Conservation (phyloP, 2,329 filamentous ascomycete species). For the Dactylellina parvicollis region DNA sequence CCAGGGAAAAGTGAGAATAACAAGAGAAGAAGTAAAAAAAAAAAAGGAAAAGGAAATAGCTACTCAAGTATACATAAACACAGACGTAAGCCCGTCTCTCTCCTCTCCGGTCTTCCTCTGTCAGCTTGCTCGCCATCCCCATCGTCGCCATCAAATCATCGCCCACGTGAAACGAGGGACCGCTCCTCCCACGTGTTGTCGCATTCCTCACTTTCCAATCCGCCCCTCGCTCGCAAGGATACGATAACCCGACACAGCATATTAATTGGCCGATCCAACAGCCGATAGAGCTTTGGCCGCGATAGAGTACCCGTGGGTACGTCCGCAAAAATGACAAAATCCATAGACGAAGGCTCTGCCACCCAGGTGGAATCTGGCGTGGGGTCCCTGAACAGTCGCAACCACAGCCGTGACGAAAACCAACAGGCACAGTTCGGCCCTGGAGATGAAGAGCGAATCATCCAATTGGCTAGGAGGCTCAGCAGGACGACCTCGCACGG, state of each 20-base stretch:
- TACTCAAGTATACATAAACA: neutral
- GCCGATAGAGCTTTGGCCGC: neutral
- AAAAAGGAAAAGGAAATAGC: slow-evolving; percentile 1
- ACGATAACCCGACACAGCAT: neutral
- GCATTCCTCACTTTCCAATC: slow-evolving; percentile 5
- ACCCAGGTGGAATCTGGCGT: slow-evolving; percentile 43
- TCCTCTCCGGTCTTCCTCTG: neutral
- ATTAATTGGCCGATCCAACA: neutral
- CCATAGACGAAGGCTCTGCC: slow-evolving; percentile 52
- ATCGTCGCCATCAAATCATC: slow-evolving; percentile 1
- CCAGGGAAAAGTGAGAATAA: too few species aligned
- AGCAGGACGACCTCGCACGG: slow-evolving; percentile 31
- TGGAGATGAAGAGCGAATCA: slow-evolving; percentile 47
- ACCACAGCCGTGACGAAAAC: slow-evolving; percentile 44
- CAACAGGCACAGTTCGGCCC: slow-evolving; percentile 40
- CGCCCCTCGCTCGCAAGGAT: slow-evolving; percentile 6
- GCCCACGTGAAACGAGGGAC: slow-evolving; percentile 11
- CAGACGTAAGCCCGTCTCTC: neutral
- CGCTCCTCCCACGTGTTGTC: slow-evolving; percentile 32
- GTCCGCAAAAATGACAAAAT: slow-evolving; percentile 26
- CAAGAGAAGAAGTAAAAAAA: neutral
- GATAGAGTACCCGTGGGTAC: slow-evolving; percentile 23
- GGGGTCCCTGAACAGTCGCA: slow-evolving; percentile 35
- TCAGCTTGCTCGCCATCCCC: neutral
- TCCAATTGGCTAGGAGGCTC: slow-evolving; percentile 37